Percentiles rank a stretch among this genome's conserved stretches.
These are phyloP conservation scores for Dictyostelium capitatum DNA, from an alignment of 78 protist species.

Conservation along the genomic window DNA sequence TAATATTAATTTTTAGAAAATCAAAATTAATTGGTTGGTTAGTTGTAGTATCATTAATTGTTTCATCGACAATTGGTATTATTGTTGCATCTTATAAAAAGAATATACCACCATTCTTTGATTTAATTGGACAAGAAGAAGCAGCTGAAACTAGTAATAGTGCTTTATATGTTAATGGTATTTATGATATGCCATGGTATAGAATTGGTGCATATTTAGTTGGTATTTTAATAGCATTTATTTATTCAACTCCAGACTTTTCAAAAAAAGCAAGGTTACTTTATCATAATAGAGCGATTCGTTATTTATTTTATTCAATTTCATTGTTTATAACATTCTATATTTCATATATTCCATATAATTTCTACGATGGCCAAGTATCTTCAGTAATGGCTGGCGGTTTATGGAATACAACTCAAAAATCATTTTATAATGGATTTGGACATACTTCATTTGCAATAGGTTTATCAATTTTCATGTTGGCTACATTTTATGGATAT, in stretches of 20 bases:
- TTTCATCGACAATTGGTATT: neutral
- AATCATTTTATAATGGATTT: constrained; percentile 11
- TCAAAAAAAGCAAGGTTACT: neutral
- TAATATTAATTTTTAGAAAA: neutral
- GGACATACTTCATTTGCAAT: constrained; percentile 30
- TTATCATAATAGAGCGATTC: neutral
- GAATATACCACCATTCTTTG: constrained; percentile 30
- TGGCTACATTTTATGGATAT: constrained; percentile 58
- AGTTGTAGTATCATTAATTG: neutral
- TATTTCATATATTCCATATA: constrained; percentile 35
- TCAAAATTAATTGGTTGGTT: neutral
- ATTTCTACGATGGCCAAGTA: neutral
- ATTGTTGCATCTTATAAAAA: neutral
- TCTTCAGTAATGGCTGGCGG: neutral
- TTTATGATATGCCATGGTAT: constrained; percentile 57
- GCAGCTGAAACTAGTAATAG: neutral
- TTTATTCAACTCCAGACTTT: neutral
- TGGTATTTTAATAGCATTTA: constrained; percentile 23
- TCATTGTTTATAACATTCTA: constrained; percentile 13
- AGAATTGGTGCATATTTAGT: constrained; percentile 53
- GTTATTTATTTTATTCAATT: neutral
- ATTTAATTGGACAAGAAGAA: neutral
- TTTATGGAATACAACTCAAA: neutral
- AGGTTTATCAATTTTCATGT: neutral
- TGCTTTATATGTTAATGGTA: neutral